A percentile compares a stretch with the other conserved stretches of the same genome.
Evolutionary conservation across 371 early-diverging fungal genomes (phyloP).

Genomic region (Syncephalastrum sp.): DNA sequence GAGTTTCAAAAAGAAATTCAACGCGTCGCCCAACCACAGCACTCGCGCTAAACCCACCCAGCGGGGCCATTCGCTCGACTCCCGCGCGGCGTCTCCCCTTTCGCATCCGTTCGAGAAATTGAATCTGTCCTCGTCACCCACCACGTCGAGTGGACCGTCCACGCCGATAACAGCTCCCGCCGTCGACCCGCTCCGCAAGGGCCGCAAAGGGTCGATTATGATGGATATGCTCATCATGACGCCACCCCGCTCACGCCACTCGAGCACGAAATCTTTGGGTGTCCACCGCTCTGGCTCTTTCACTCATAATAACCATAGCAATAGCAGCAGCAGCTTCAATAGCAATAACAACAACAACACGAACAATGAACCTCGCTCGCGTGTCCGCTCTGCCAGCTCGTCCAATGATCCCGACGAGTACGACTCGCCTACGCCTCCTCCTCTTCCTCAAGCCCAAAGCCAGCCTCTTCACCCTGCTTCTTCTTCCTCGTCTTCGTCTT

Average conservation of each 20-base stretch:
- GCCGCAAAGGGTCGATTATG: conserved; percentile 1
- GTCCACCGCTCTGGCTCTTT: too few relatives aligned
- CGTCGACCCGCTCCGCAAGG: not conserved
- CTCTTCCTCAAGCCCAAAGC: not conserved
- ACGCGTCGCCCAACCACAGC: conserved; percentile 8
- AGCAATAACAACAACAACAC: too few relatives aligned
- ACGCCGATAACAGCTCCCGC: conserved; percentile 11
- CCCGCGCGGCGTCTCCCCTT: conserved; percentile 20
- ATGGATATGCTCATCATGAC: not conserved
- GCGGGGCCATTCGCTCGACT: conserved; percentile 42
- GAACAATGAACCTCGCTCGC: too few relatives aligned
- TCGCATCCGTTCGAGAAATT: too few relatives aligned
- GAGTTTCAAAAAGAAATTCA: not conserved
- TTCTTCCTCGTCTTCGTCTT: too few relatives aligned
- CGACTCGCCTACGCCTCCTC: not conserved
- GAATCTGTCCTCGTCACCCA: not conserved
- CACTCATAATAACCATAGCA: too few relatives aligned
- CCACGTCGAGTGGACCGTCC: conserved; percentile 18
- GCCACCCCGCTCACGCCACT: conserved; percentile 1
- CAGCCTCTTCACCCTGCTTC: too few relatives aligned
- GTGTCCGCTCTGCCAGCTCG: not conserved
- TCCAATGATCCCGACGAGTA: not conserved
- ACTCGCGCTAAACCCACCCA: conserved; percentile 29
- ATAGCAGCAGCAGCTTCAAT: too few relatives aligned
- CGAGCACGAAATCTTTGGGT: not conserved